Percentiles rank a stretch among this genome's conserved stretches.
Conservation (phyloP, 768 basidiomycete genomes). For the Termitomyces sp. region DNA sequence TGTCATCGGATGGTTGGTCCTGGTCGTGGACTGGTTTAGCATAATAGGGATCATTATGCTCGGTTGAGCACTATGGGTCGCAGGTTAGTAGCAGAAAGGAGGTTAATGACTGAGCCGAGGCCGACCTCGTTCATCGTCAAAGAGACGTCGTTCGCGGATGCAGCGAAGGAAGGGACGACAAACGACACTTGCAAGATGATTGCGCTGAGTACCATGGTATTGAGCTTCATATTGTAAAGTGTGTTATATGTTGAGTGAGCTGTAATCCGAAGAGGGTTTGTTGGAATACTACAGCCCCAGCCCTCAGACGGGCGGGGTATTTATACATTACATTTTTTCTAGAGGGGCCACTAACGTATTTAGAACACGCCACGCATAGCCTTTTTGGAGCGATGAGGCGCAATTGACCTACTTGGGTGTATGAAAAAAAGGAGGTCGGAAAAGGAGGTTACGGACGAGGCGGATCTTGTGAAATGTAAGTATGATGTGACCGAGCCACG, state of each 20-base stretch:
- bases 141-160: not conserved
- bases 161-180: not conserved
- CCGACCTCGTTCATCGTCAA: not conserved
- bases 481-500: too few relatives aligned
- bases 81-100: not conserved
- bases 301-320: not conserved
- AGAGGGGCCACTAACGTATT: not conserved
- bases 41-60: not conserved
- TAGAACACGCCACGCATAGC: not conserved
- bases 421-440: not conserved
- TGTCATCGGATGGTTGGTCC: not conserved
- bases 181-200: not conserved
- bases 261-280: not conserved
- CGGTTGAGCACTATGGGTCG: not conserved
- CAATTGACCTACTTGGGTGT: not conserved
- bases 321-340: not conserved
- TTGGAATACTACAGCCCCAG: not conserved
- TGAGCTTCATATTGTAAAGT: not conserved
- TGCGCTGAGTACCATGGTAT: not conserved
- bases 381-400: not conserved
- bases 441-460: not conserved
- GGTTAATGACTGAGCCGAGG: too few relatives aligned
- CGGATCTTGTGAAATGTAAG: not conserved
- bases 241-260: too few relatives aligned
- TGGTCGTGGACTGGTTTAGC: not conserved